These are phyloP conservation scores for Smallanthus sonchifolius DNA, from an alignment of 129 eudicot genomes.

Conservation along the genomic window DNA sequence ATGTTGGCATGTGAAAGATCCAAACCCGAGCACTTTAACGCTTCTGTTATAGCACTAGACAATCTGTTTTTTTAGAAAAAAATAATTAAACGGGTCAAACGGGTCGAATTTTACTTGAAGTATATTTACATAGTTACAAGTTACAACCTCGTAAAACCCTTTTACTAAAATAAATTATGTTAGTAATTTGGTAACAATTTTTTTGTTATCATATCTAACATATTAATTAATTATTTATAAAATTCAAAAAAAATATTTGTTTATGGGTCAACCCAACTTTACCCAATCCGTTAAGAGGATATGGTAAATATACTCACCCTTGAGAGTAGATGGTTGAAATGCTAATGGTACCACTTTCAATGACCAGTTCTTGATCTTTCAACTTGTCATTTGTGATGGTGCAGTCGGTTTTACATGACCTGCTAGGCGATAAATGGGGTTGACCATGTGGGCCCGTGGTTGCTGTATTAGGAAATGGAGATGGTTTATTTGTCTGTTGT, in stretches of 20 bases:
- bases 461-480: constrained; percentile 23
- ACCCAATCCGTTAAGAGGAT: background rate
- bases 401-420: constrained; percentile 40
- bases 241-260: background rate
- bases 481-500: constrained; percentile 26
- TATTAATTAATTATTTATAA: background rate
- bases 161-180: background rate
- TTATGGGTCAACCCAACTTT: background rate
- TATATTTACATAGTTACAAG: background rate
- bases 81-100: background rate
- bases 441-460: constrained; percentile 43
- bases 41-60: constrained; percentile 69
- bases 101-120: background rate
- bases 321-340: constrained; percentile 79
- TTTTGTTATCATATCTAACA: background rate
- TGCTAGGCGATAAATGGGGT: constrained; percentile 36
- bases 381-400: constrained; percentile 26
- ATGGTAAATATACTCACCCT: constrained; percentile 50
- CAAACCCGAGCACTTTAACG: constrained; percentile 77
- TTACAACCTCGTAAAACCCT: background rate
- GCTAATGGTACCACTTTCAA: constrained; percentile 81
- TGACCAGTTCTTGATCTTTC: constrained; percentile 49
- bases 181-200: background rate
- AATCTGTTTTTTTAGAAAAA: constrained; percentile 43
- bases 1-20: constrained; percentile 83